Evolutionary conservation across 169 alveolate species (phyloP).

Genomic region (Plasmodium knowlesi): DNA sequence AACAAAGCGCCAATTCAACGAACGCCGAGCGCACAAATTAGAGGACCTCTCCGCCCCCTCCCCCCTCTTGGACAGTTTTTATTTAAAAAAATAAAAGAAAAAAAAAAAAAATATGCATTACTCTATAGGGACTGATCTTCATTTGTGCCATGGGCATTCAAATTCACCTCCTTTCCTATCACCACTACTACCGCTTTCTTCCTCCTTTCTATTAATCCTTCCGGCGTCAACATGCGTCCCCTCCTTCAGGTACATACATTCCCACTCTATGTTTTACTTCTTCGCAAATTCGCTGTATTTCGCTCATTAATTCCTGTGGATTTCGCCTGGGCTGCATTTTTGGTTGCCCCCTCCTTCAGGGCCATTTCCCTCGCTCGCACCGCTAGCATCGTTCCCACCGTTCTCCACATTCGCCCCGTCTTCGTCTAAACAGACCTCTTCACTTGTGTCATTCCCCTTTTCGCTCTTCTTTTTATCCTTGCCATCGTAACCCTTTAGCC

Average conservation of each 20-base stretch:
- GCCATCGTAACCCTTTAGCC: slow-evolving; percentile 49
- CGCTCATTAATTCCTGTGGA: neutral
- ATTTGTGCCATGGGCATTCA: neutral
- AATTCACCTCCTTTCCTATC: neutral
- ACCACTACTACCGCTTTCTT: neutral
- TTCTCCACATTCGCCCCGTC: neutral
- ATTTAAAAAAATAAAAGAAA: too few relatives aligned
- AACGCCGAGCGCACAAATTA: neutral
- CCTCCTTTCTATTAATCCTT: neutral
- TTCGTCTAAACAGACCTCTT: neutral
- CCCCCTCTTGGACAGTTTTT: neutral
- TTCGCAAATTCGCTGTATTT: neutral
- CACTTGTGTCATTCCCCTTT: neutral
- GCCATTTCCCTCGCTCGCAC: neutral
- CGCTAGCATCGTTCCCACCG: neutral
- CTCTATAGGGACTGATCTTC: neutral
- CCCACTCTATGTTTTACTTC: neutral
- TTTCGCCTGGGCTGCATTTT: neutral
- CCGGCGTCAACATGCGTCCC: neutral
- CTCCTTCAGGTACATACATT: neutral
- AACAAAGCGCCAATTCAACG: neutral
- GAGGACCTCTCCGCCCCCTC: neutral
- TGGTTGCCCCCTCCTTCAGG: neutral
- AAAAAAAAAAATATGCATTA: neutral
- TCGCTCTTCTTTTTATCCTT: slow-evolving; percentile 32